A percentile compares a stretch with the other conserved stretches of the same genome.
Evolutionary conservation across 2,329 filamentous ascomycete genomes (phyloP).

Genomic region (Phyllachora maydis): DNA sequence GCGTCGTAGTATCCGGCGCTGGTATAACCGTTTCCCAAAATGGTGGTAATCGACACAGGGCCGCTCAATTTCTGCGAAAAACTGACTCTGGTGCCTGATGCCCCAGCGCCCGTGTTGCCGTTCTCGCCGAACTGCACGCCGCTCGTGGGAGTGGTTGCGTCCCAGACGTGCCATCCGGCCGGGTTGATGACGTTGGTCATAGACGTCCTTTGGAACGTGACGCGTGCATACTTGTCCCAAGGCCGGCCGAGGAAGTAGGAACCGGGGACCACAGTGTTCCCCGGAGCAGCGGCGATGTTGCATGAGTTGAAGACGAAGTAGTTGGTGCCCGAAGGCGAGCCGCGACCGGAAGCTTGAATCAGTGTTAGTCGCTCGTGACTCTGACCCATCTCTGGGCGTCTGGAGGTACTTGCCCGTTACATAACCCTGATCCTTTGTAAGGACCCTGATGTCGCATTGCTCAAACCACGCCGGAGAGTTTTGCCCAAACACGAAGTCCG

Average conservation of each 20-base stretch:
- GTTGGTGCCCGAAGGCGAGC: slow-evolving; percentile 12
- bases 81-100: slow-evolving; percentile 27
- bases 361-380: background rate
- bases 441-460: slow-evolving; percentile 16
- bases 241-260: slow-evolving; percentile 26
- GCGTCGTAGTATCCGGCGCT: slow-evolving; percentile 9
- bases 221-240: slow-evolving; percentile 22
- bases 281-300: slow-evolving; percentile 16
- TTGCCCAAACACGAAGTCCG: slow-evolving; percentile 28
- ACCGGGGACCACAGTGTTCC: slow-evolving; percentile 14
- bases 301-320: slow-evolving; percentile 25
- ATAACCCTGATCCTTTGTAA: slow-evolving; percentile 14
- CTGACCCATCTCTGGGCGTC: background rate
- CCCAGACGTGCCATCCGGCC: slow-evolving; percentile 38
- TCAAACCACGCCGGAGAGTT: slow-evolving; percentile 21
- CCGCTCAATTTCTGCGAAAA: slow-evolving; percentile 14
- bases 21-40: slow-evolving; percentile 10
- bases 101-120: slow-evolving; percentile 33
- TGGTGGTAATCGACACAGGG: slow-evolving; percentile 12
- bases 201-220: slow-evolving; percentile 24
- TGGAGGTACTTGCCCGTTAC: slow-evolving; percentile 15
- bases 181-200: slow-evolving; percentile 35
- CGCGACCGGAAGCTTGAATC: slow-evolving; percentile 17
- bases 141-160: slow-evolving; percentile 21
- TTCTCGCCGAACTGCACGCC: slow-evolving; percentile 37